A percentile compares a stretch with the other conserved stretches of the same genome.
Evolutionary conservation across 441 rosid species (phyloP).

Genomic region (Pelargonium australe): DNA sequence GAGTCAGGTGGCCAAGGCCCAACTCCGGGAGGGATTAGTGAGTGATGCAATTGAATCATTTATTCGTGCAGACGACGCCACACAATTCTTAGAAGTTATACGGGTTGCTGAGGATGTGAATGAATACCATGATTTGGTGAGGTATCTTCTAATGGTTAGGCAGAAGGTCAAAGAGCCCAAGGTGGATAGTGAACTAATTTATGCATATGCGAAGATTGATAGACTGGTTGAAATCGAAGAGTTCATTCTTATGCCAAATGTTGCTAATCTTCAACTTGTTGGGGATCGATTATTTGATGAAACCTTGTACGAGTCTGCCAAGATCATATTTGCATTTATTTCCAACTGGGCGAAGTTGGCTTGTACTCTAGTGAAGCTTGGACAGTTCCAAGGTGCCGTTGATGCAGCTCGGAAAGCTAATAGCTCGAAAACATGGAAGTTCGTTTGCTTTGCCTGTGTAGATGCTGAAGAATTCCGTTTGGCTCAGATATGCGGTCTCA

Average conservation of each 20-base stretch:
- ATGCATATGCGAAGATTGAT: conserved; percentile 99
- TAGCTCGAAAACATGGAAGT: conserved; percentile 99
- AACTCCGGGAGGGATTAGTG: conserved; percentile 88
- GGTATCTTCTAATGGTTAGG: conserved; percentile 95
- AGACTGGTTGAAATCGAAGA: conserved; percentile 91
- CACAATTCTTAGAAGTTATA: conserved; percentile 86
- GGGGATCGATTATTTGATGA: conserved; percentile 98
- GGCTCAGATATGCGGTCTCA: conserved; percentile 98
- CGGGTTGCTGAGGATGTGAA: conserved; percentile 77
- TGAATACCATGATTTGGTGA: conserved; percentile 93
- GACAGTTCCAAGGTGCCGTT: conserved; percentile 95
- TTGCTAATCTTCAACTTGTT: conserved; percentile 84
- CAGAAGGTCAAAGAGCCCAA: conserved; percentile 94
- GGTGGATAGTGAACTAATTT: conserved; percentile 97
- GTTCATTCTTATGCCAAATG: conserved; percentile 96
- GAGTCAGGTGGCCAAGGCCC: conserved; percentile 98
- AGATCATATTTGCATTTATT: conserved; percentile 85
- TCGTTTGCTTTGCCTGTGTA: conserved; percentile 99
- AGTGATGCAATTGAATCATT: conserved; percentile 97
- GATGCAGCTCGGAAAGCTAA: conserved; percentile 99
- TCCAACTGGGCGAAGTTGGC: conserved; percentile 99
- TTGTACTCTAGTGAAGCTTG: conserved; percentile 80
- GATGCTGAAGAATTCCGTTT: conserved; percentile 99
- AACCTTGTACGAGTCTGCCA: conserved; percentile 90
- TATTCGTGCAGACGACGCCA: conserved; percentile 94